Conservation (phyloP, 306 rosid genomes). For the Lathyrus oleraceus region DNA sequence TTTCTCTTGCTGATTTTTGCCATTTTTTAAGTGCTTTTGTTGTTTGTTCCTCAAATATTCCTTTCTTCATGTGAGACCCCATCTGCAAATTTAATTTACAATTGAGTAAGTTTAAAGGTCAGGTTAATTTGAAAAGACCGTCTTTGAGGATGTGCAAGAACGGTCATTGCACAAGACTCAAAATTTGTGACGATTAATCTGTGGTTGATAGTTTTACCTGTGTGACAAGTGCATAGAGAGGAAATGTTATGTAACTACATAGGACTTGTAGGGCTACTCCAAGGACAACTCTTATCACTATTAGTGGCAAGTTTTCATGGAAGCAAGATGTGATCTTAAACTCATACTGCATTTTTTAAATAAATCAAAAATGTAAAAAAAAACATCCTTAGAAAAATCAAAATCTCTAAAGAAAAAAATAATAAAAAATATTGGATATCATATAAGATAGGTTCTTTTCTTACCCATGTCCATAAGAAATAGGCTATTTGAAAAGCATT, state of each 20-base stretch:
- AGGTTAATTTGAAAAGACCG: not conserved
- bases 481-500: slow-evolving; percentile 67
- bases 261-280: slow-evolving; percentile 56
- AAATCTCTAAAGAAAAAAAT: not conserved
- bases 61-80: slow-evolving; percentile 74
- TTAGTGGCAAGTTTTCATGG: slow-evolving; percentile 52
- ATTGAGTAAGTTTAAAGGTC: not conserved
- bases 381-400: too few species aligned
- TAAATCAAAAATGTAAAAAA: not conserved
- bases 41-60: slow-evolving; percentile 73
- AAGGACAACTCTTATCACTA: slow-evolving; percentile 49
- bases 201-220: slow-evolving; percentile 40
- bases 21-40: slow-evolving; percentile 68
- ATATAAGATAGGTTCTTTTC: slow-evolving; percentile 23
- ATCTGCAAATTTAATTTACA: slow-evolving; percentile 39
- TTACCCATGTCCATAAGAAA: slow-evolving; percentile 60
- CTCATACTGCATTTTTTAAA: slow-evolving; percentile 46
- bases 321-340: slow-evolving; percentile 59
- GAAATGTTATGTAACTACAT: slow-evolving; percentile 72
- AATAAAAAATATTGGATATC: not conserved
- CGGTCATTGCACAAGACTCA: too few species aligned
- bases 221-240: slow-evolving; percentile 63
- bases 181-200: too few species aligned
- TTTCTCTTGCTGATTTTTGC: slow-evolving; percentile 55
- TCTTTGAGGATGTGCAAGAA: too few species aligned